Evolutionary conservation across 2,329 filamentous ascomycete species (phyloP).

Genomic region (Tricladium varicosporioides): DNA sequence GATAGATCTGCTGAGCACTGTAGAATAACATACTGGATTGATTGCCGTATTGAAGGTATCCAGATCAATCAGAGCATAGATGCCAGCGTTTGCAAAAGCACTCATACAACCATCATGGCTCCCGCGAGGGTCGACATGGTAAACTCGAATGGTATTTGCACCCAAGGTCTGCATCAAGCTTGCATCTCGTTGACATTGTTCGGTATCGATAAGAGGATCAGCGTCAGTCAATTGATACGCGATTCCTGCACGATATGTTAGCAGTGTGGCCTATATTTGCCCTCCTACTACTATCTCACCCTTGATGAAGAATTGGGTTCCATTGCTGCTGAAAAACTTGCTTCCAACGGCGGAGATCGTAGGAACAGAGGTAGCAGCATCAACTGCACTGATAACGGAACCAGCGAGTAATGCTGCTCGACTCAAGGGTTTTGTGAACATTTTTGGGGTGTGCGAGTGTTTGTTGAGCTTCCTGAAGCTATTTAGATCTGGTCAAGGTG

Average conservation of each 20-base stretch:
- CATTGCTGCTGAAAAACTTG: conserved; percentile 83
- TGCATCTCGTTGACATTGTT: conserved; percentile 76
- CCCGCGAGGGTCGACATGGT: conserved; percentile 72
- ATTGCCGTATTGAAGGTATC: conserved; percentile 73
- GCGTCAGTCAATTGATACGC: conserved; percentile 64
- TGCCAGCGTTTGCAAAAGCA: conserved; percentile 74
- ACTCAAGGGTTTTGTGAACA: conserved; percentile 26
- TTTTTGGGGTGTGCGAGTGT: conserved; percentile 15
- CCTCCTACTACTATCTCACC: conserved; percentile 45
- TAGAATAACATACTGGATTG: conserved; percentile 47
- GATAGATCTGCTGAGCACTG: neutral
- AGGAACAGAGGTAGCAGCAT: conserved; percentile 37
- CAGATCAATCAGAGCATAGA: conserved; percentile 82
- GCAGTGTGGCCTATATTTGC: neutral
- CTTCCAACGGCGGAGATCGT: conserved; percentile 61
- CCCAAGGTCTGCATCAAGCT: conserved; percentile 76
- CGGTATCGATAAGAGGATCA: conserved; percentile 73
- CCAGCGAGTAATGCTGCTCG: conserved; percentile 25
- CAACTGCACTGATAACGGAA: conserved; percentile 24
- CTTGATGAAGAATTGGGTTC: conserved; percentile 81
- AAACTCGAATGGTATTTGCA: conserved; percentile 82
- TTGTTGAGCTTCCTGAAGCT: neutral
- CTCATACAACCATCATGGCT: conserved; percentile 81
- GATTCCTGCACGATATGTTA: conserved; percentile 52
- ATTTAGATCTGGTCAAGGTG: neutral